Evolutionary conservation across 2,329 filamentous ascomycete genomes (phyloP), one percentile per base, ranked within the genome.

Genomic region (Nothophaeocryptopus gaeumannii): DNA sequence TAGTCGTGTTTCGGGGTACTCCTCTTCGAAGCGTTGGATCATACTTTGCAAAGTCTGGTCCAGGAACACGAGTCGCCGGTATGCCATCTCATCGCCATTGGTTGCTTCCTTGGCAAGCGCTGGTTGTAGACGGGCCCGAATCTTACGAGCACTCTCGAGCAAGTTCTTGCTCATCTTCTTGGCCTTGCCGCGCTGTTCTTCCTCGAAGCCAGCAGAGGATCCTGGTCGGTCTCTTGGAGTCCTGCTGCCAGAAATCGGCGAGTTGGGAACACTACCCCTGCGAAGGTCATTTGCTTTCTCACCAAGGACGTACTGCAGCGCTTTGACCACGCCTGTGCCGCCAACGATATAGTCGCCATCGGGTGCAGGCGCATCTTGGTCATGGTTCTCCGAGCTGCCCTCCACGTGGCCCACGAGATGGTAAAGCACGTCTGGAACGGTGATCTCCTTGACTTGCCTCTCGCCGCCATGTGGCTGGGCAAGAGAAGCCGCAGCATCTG

Each of bases 291-390:
- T 81, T 47, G 86, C 84, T 52, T 88, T 83, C 65, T 95, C 95
- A 60, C 89, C 85, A 42, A 99, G 75, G 63, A 91, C 96, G 62
- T 95, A 95, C 46, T 89, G 85, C 39, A 99, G 76, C 4, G 93
- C 93, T 72, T 96, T 96, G 41, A 95, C 92, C 1, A 99, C 89
- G 20, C 92, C 93, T 0, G 90, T 96, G 12, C 92, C 92, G 14
- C 92, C 91, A 62, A 97, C 93, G 38, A 97, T 90, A 69, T 97
- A 97, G 68, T 96, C 89, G 51, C 95, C 87, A 58, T 96, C 89
- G 0, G 90, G 88, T 5, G 89, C 86, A 9, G 84, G 77, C 2
- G 85, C 82, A 37, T 82, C 77, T 15, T 85, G 80, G 39, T 85
- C 83, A 15, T 81, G 69, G 40, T 72, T 74, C 11, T 70, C 67